A percentile compares a stretch with the other conserved stretches of the same genome.
phyloP scores from a whole-genome alignment of 2,329 filamentous ascomycete species.

The Trichoderma citrinoviride region DNA sequence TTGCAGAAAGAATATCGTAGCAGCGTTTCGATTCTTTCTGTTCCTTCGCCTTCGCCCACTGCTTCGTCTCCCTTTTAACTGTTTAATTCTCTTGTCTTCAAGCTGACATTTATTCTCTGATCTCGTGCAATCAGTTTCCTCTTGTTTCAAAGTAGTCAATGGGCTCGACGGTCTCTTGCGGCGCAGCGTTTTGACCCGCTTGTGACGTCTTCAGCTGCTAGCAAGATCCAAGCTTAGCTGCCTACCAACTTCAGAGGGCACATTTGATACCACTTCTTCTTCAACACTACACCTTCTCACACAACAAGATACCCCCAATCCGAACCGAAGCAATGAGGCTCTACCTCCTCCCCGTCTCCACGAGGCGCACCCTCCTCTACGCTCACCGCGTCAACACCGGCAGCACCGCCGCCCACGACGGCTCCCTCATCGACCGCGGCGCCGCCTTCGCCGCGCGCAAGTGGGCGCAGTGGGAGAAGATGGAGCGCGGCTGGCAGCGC shows the following conservation, averaged over 20 bases:
- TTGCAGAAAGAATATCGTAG: too few species aligned
- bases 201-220: background rate
- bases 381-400: slow-evolving; percentile 66
- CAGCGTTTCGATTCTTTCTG: background rate
- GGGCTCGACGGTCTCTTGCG: background rate
- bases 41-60: too few species aligned
- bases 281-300: background rate
- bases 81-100: background rate
- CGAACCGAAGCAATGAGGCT: slow-evolving; percentile 67
- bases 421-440: slow-evolving; percentile 63
- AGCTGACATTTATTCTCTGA: background rate
- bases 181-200: slow-evolving; percentile 6
- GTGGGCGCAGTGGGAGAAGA: slow-evolving; percentile 86
- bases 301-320: background rate
- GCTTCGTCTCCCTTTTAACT: too few species aligned
- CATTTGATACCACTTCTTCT: background rate
- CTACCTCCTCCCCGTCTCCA: slow-evolving; percentile 90
- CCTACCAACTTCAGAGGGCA: background rate
- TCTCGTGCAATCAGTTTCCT: background rate
- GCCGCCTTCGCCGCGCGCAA: slow-evolving; percentile 69
- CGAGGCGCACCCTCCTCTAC: slow-evolving; percentile 86
- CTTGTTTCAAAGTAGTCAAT: background rate
- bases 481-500: slow-evolving; percentile 83
- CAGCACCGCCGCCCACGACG: slow-evolving; percentile 38
- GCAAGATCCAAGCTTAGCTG: background rate